Evolutionary conservation across 495 filamentous ascomycete species (phyloP).

Genomic region (Lasiosphaeria ovina): DNA sequence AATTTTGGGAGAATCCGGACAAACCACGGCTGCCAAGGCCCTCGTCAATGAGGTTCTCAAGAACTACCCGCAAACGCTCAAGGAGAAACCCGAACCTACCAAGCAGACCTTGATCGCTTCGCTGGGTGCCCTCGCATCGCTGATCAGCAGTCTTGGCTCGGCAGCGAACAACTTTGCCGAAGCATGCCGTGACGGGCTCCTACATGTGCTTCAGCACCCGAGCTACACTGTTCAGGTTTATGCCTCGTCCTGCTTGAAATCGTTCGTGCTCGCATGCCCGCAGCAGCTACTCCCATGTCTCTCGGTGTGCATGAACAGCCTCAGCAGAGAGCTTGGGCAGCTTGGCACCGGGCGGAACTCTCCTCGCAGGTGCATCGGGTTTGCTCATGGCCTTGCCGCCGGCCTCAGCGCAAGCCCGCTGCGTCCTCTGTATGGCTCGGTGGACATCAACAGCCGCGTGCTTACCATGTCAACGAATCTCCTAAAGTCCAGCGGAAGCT

Average conservation of each 20-base stretch:
- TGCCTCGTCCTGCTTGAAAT: conserved; percentile 78
- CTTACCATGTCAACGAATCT: conserved; percentile 87
- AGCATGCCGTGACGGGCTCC: conserved; percentile 75
- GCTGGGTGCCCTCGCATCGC: conserved; percentile 73
- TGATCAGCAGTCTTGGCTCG: conserved; percentile 79
- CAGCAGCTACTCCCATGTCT: conserved; percentile 88
- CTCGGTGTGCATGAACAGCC: conserved; percentile 94
- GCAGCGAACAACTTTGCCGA: conserved; percentile 76
- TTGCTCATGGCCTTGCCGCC: conserved; percentile 89
- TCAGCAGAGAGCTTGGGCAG: conserved; percentile 79
- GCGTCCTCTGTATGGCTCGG: conserved; percentile 89
- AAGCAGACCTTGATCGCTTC: conserved; percentile 81
- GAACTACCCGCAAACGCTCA: conserved; percentile 90
- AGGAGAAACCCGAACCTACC: conserved; percentile 84
- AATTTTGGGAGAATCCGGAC: conserved; percentile 84
- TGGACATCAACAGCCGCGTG: conserved; percentile 90
- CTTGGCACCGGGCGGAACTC: conserved; percentile 74
- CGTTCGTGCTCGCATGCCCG: conserved; percentile 84
- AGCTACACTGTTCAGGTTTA: conserved; percentile 95
- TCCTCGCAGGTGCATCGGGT: conserved; percentile 81
- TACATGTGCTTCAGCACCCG: conserved; percentile 90
- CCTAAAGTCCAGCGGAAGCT: conserved; percentile 88
- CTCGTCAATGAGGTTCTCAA: conserved; percentile 88
- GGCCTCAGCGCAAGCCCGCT: conserved; percentile 84
- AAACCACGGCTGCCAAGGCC: conserved; percentile 73